Base-by-base conservation (phyloP, 1,139 yeast species). In the Candida sanyaensis region DNA sequence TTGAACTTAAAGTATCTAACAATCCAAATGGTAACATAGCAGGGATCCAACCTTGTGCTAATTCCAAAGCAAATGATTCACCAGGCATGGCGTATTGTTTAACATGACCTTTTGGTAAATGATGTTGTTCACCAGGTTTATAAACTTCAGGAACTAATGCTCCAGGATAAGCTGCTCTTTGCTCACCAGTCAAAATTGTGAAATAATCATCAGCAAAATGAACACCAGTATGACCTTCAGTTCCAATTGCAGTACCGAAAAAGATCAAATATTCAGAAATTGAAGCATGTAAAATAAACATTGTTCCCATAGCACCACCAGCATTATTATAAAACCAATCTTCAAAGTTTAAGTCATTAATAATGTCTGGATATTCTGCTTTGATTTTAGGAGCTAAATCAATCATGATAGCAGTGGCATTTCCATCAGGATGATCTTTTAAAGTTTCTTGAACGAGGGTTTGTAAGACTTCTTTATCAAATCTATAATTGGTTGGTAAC, bases 11-110 rank as follows among this genome's bases (percentile, higher is more conserved):
- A 6, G 87, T 82, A 63, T 90, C 96, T 50, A 89, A 73, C 67
- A 93, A 83, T 0, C 99, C 99, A 65, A 93, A 95, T 21, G 98
- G 97, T 55, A 95, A 78, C 99, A 93, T 93, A 45, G 95, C 86
- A 32, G 99, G 99, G 57, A 93, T 89, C 96, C 97, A 93, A 49
- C 99, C 99, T 73, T 93, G 99, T 6, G 99, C 99, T 62, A 93
- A 79, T 66, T 93, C 99, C 58, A 93, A 74, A 6, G 99, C 97
- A 69, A 84, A 92, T 0, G 89, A 76, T 32, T 86, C 95, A 37
- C 80, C 67, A 1, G 89, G 86, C 96, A 93, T 89, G 32, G 83
- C 59, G 66, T 95, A 93, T 68, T 95, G 99, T 69, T 88, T 90
- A 56, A 82, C 81, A 41, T 68, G 57, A 32, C 97, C 97, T 64